A percentile compares a stretch with the other conserved stretches of the same genome.
Evolutionary conservation across 2,329 filamentous ascomycete species (phyloP).

Genomic region (Rhynchosporium graminicola): DNA sequence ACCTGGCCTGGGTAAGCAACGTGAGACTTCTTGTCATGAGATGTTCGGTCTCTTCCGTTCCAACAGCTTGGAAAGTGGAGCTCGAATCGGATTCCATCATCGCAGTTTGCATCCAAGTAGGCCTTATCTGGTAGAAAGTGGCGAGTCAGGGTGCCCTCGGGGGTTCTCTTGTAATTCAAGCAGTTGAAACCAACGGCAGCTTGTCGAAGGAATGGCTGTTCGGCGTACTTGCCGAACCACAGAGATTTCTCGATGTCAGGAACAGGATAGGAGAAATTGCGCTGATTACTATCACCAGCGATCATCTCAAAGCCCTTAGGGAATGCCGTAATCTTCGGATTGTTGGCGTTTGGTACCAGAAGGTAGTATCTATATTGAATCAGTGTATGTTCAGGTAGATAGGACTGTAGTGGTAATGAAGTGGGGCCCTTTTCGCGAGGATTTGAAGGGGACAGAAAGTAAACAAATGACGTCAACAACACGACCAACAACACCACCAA

Average conservation of each 20-base stretch:
- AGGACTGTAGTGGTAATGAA: background rate
- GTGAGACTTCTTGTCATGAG: constrained; percentile 59
- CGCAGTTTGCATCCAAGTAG: constrained; percentile 78
- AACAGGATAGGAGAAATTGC: constrained; percentile 68
- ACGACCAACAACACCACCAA: background rate
- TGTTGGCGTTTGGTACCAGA: constrained; percentile 59
- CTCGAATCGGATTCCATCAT: constrained; percentile 79
- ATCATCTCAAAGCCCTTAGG: constrained; percentile 80
- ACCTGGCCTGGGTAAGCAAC: constrained; percentile 78
- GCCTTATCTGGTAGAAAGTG: constrained; percentile 79
- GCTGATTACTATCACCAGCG: constrained; percentile 67
- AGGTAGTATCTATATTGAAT: constrained; percentile 73
- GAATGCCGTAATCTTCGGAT: constrained; percentile 67
- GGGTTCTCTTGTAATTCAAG: constrained; percentile 68
- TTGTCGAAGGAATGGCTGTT: constrained; percentile 69
- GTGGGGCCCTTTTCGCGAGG: background rate
- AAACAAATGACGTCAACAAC: constrained; percentile 6
- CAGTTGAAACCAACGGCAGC: constrained; percentile 95
- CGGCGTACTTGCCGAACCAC: constrained; percentile 63
- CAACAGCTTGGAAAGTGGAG: constrained; percentile 89
- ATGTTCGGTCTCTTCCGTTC: constrained; percentile 67
- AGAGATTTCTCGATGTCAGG: constrained; percentile 67
- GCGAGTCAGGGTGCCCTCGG: constrained; percentile 67
- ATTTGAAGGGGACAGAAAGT: background rate
- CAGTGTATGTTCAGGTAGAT: constrained; percentile 22